Evolutionary conservation across 1,139 yeast genomes (phyloP).

Genomic region (Hemisphaericaspora lyxosophila): DNA sequence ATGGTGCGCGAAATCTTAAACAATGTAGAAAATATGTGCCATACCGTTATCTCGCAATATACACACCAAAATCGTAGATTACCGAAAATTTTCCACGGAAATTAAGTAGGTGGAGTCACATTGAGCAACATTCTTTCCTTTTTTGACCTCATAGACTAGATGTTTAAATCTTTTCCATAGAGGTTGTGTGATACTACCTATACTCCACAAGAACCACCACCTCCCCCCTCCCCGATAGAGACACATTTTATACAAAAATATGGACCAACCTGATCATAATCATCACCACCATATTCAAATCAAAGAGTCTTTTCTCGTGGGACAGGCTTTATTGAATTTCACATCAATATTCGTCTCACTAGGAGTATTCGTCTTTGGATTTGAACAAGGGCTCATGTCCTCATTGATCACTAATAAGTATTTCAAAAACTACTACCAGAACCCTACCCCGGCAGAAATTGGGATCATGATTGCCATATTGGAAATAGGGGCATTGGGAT

Average conservation of each 20-base stretch:
- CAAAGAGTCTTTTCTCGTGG: slow-evolving; percentile 49
- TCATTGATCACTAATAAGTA: slow-evolving; percentile 65
- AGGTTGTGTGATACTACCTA: too few relatives aligned
- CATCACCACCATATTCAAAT: slow-evolving; percentile 32
- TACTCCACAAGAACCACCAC: too few relatives aligned
- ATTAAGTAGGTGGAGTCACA: too few relatives aligned
- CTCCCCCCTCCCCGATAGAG: too few relatives aligned
- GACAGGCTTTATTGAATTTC: slow-evolving; percentile 52
- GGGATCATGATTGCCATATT: slow-evolving; percentile 55
- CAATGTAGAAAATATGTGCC: too few relatives aligned
- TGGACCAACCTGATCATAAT: not conserved
- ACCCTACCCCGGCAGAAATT: slow-evolving; percentile 55
- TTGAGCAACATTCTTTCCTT: too few relatives aligned
- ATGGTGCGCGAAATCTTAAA: too few relatives aligned
- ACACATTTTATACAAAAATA: too few relatives aligned
- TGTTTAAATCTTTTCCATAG: too few relatives aligned
- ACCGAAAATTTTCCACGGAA: too few relatives aligned
- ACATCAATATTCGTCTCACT: slow-evolving; percentile 60
- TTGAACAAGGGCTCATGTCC: slow-evolving; percentile 63
- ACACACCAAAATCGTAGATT: too few relatives aligned
- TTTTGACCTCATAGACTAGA: too few relatives aligned
- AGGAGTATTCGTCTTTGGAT: slow-evolving; percentile 61
- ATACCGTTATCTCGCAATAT: not conserved
- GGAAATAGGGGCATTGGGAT: slow-evolving; percentile 75
- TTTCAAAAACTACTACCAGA: slow-evolving; percentile 69